Evolutionary conservation across 208 protist species (phyloP).

Genomic region (Acanthamoeba lenticulata): DNA sequence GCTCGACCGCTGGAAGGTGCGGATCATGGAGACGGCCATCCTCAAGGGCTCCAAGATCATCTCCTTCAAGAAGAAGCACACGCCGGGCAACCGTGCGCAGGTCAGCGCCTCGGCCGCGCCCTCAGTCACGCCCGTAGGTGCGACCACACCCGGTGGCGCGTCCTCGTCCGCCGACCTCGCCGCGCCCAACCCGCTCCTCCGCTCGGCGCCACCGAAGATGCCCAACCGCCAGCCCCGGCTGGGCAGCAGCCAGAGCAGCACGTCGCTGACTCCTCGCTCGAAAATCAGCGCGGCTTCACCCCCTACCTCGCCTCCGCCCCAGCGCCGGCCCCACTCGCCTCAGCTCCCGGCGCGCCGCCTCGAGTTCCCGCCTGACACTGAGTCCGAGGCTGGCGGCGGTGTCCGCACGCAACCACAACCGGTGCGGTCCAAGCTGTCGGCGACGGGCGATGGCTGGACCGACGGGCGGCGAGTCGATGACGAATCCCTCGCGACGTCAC

Average conservation of each 20-base stretch:
- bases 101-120: neutral
- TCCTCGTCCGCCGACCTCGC: neutral
- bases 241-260: neutral
- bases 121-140: neutral
- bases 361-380: neutral
- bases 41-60: constrained; percentile 55
- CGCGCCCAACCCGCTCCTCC: neutral
- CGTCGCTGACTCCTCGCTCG: neutral
- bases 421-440: no score
- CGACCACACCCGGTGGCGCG: neutral
- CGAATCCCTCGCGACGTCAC: neutral
- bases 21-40: constrained; percentile 9
- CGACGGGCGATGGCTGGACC: no score
- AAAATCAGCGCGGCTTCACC: neutral
- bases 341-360: neutral
- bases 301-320: neutral
- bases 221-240: no score
- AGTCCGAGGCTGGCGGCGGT: no score
- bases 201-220: constrained; percentile 4
- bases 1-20: constrained; percentile 47
- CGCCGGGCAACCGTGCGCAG: neutral
- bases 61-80: constrained; percentile 61
- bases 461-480: neutral
- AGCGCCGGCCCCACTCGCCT: neutral
- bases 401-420: no score